Evolutionary conservation across 148 eudicot genomes (phyloP).

Genomic region (Arctostaphylos glauca): DNA sequence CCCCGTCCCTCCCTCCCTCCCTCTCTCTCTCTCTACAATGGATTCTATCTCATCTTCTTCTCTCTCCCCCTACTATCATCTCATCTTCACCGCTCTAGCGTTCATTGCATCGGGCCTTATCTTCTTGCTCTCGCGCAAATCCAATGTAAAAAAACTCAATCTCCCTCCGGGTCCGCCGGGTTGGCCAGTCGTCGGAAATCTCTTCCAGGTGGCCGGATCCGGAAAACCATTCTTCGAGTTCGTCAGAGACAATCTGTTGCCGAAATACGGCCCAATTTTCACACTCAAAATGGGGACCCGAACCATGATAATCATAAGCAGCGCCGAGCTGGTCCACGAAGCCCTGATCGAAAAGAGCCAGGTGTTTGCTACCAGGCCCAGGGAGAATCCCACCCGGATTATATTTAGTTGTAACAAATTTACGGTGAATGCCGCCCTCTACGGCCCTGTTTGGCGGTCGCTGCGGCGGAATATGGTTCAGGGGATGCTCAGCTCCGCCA

Average conservation of each 20-base stretch:
- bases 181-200: conserved; percentile 85
- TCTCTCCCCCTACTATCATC: conserved; percentile 40
- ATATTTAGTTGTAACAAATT: conserved; percentile 83
- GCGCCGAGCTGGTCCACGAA: conserved; percentile 58
- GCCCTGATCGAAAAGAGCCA: conserved; percentile 70
- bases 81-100: conserved; percentile 46
- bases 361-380: conserved; percentile 69
- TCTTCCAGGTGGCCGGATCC: conserved; percentile 77
- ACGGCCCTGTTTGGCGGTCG: conserved; percentile 88
- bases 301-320: conserved; percentile 62
- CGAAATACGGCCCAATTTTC: conserved; percentile 74
- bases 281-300: conserved; percentile 83
- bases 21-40: neutral
- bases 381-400: conserved; percentile 72
- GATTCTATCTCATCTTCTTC: conserved; percentile 5
- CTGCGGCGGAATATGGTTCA: conserved; percentile 86
- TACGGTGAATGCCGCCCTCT: conserved; percentile 71
- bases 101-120: conserved; percentile 31
- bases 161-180: conserved; percentile 95
- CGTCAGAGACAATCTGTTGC: conserved; percentile 46
- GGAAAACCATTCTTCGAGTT: conserved; percentile 78
- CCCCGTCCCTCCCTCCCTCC: neutral
- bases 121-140: conserved; percentile 18
- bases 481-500: conserved; percentile 54
- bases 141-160: conserved; percentile 19